A percentile compares a stretch with the other conserved stretches of the same genome.
Evolutionary conservation across 2,329 filamentous ascomycete genomes (phyloP).

Genomic region (Pyrenochaeta sp.): DNA sequence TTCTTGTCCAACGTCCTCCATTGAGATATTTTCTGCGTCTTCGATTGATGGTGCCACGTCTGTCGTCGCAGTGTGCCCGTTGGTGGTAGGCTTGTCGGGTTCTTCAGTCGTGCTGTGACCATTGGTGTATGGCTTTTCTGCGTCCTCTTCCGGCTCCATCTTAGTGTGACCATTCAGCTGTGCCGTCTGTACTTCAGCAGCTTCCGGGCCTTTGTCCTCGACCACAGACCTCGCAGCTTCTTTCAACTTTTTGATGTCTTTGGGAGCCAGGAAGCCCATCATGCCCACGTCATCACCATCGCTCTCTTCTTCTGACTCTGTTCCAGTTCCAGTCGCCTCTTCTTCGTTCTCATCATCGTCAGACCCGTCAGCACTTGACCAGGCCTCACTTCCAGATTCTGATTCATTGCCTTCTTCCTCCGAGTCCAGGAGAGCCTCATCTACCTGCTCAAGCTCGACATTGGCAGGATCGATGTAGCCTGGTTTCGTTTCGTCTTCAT

Average conservation of each 20-base stretch:
- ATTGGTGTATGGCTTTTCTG: conserved; percentile 47
- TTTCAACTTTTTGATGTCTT: conserved; percentile 46
- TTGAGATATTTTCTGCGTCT: conserved; percentile 12
- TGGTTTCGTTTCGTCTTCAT: conserved; percentile 18
- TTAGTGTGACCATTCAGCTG: conserved; percentile 40
- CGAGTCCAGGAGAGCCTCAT: conserved; percentile 49
- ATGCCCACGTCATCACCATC: conserved; percentile 43
- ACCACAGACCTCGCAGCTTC: conserved; percentile 36
- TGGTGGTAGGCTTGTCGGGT: conserved; percentile 14
- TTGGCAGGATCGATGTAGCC: conserved; percentile 44
- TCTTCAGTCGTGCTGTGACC: conserved; percentile 11
- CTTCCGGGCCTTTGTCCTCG: conserved; percentile 45
- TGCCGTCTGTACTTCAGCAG: conserved; percentile 32
- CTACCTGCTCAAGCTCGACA: conserved; percentile 51
- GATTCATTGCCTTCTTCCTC: conserved; percentile 39
- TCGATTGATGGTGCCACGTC: conserved; percentile 20
- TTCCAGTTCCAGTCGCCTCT: conserved; percentile 22
- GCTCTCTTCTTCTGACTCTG: conserved; percentile 38
- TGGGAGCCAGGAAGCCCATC: conserved; percentile 44
- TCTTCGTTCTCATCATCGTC: conserved; percentile 27
- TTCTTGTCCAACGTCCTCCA: conserved; percentile 23
- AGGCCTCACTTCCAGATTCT: conserved; percentile 45
- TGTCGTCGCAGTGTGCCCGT: conserved; percentile 13
- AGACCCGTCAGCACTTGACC: conserved; percentile 48
- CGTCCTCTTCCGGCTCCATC: conserved; percentile 52